Evolutionary conservation across 2,329 filamentous ascomycete genomes (phyloP).

Genomic region (Fusarium citri): DNA sequence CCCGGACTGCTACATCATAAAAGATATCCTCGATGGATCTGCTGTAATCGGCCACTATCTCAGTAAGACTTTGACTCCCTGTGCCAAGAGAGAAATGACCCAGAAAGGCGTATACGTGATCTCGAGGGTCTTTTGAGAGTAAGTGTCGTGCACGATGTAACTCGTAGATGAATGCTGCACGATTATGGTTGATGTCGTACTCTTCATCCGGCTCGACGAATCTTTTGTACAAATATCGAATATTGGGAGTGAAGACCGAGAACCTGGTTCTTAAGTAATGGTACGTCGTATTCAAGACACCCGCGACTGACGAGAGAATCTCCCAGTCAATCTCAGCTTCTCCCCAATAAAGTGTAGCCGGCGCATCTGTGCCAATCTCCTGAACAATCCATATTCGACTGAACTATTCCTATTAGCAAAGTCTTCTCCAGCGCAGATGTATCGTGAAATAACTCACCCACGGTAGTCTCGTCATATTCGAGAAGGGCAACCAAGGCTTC

Average conservation of each 20-base stretch:
- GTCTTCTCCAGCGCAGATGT: not conserved
- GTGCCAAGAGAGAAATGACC: slow-evolving; percentile 50
- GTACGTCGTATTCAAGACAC: slow-evolving; percentile 50
- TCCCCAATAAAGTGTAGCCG: slow-evolving; percentile 53
- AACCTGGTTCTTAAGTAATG: slow-evolving; percentile 49
- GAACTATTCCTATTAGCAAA: slow-evolving; percentile 44
- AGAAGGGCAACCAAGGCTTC: slow-evolving; percentile 49
- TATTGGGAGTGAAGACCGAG: slow-evolving; percentile 49
- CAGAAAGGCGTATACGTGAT: slow-evolving; percentile 53
- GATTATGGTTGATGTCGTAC: slow-evolving; percentile 47
- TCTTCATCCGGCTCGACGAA: slow-evolving; percentile 50
- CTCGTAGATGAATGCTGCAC: slow-evolving; percentile 52
- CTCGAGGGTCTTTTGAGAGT: slow-evolving; percentile 49
- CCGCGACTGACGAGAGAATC: slow-evolving; percentile 47
- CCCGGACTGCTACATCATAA: slow-evolving; percentile 49
- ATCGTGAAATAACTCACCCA: slow-evolving; percentile 47
- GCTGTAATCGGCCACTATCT: slow-evolving; percentile 48
- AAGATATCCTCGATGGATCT: slow-evolving; percentile 49
- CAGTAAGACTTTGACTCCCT: slow-evolving; percentile 39
- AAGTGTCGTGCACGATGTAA: slow-evolving; percentile 52
- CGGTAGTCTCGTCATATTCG: slow-evolving; percentile 48
- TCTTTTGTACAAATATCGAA: slow-evolving; percentile 49
- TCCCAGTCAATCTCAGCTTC: slow-evolving; percentile 50
- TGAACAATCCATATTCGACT: slow-evolving; percentile 54
- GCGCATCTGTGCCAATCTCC: slow-evolving; percentile 51